Evolutionary conservation across 495 filamentous ascomycete genomes (phyloP), one percentile per base, ranked within the genome.

Genomic region (Cudoniella acicularis): DNA sequence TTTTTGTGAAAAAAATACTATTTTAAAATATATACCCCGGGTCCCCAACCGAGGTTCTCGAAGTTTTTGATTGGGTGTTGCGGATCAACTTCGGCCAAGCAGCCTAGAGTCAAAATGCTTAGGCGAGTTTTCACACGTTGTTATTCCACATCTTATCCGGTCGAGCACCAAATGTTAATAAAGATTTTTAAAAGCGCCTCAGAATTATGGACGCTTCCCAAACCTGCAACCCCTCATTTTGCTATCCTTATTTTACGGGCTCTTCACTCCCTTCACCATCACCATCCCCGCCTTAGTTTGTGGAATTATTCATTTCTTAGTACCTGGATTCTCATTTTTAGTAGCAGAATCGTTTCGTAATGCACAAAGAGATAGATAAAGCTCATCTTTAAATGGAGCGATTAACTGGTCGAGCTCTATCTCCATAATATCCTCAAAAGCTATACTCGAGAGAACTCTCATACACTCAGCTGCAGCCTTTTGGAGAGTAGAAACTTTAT

Each of bases 31-130:
- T 46, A 46, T 46, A 17, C 43, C 43, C 43, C 43, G 18, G 17
- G 18, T 46, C 43, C 17, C 43, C 17, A 46, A 46, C 43, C 43
- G 43, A 46, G 13, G 43, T 17, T 46, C n/a, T 46, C 43, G 43
- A 46, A 46, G 43, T 9, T 46, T 46, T 46, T 46, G 43, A 46
- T 46, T 46, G 43, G 43, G 18, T 17, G 43, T 46, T 46, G 43
- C 43, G 43, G 43, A 46, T 46, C 13, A 46, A 46, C 43, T 46
- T 46, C 43, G 43, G 43, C 43, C 43, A 46, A 46, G 43, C 8
- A 16, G 43, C 43, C 43, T 21, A 46, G 17, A 46, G 43, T 10
- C 16, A 26, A 26, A 40, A 52, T 22, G 50, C 9, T 27, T 52
- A 52, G 23, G 23, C 3, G 50, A 52, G 30, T 36, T 36, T 36